Evolutionary conservation across 2,329 filamentous ascomycete species (phyloP).

Genomic region (Stagonosporopsis chrysanthemi): DNA sequence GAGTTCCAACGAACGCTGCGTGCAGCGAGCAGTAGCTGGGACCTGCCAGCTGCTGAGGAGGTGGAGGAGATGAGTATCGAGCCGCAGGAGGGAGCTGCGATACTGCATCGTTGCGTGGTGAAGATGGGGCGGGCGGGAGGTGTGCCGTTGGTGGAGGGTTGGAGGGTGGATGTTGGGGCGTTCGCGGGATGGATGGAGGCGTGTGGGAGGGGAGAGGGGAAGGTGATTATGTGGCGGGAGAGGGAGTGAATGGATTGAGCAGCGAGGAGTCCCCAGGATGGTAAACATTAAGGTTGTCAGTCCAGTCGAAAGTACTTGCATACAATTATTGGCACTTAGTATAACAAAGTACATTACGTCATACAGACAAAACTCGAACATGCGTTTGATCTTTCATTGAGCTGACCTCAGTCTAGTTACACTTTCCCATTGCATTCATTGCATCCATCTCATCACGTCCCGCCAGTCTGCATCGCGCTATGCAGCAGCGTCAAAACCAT

Average conservation of each 20-base stretch:
- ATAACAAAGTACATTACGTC: neutral
- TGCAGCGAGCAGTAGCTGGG: constrained; percentile 12
- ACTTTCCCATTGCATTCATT: neutral
- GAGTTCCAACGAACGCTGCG: constrained; percentile 12
- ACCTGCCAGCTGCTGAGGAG: constrained; percentile 5
- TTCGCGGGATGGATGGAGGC: constrained; percentile 32
- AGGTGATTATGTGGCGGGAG: constrained; percentile 45
- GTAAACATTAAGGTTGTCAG: no score
- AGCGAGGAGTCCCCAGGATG: no score
- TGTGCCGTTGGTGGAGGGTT: constrained; percentile 34
- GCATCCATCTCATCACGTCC: no score
- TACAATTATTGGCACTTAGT: no score
- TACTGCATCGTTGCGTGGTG: constrained; percentile 26
- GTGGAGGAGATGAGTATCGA: neutral
- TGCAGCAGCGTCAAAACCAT: neutral
- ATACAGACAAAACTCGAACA: neutral
- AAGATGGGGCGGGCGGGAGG: constrained; percentile 27
- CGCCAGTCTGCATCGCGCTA: neutral
- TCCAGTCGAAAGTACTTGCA: no score
- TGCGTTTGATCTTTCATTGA: constrained; percentile 7
- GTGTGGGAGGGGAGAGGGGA: constrained; percentile 32
- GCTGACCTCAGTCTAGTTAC: constrained; percentile 13
- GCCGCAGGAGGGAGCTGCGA: constrained; percentile 10
- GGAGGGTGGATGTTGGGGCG: constrained; percentile 24
- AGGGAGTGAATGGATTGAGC: neutral